phyloP scores from a whole-genome alignment of 306 rosid genomes.

The Canavalia gladiata region DNA sequence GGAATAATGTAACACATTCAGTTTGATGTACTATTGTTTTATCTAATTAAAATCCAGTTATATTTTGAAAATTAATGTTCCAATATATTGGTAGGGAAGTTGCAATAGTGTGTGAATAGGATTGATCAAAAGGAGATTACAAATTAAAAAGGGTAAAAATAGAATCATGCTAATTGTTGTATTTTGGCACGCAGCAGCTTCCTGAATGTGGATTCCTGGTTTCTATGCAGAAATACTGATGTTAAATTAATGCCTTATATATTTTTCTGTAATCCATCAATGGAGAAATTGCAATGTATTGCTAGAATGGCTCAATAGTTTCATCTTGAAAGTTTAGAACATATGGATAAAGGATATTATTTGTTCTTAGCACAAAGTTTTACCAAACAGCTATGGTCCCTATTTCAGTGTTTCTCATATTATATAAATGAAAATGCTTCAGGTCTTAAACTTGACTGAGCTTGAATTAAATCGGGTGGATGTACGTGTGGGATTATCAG shows the following conservation, averaged over 20 bases:
- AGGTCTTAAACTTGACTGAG: slow-evolving; percentile 96
- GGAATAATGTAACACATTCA: slow-evolving; percentile 9
- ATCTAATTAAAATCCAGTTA: background rate
- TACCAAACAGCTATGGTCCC: background rate
- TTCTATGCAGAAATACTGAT: background rate
- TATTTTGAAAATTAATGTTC: slow-evolving; percentile 35
- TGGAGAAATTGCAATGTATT: slow-evolving; percentile 11
- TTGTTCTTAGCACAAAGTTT: slow-evolving; percentile 12
- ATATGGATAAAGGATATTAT: background rate
- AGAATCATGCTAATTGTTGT: background rate
- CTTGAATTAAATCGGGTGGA: slow-evolving; percentile 96
- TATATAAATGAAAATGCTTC: slow-evolving; percentile 53
- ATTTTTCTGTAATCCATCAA: background rate
- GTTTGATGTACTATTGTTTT: background rate
- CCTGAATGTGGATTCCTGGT: slow-evolving; percentile 28
- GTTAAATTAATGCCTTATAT: slow-evolving; percentile 22
- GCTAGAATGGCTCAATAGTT: slow-evolving; percentile 23
- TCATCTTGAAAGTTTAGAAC: background rate
- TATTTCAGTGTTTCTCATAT: slow-evolving; percentile 42
- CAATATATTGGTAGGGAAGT: slow-evolving; percentile 34
- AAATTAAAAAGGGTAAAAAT: background rate
- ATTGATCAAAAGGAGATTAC: slow-evolving; percentile 27
- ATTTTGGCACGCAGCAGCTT: slow-evolving; percentile 26
- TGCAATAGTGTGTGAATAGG: slow-evolving; percentile 27
- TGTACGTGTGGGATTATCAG: slow-evolving; percentile 93